Evolutionary conservation across 2,329 filamentous ascomycete genomes (phyloP), one percentile per base, ranked within the genome.

Genomic region (Aspergillus awamori): DNA sequence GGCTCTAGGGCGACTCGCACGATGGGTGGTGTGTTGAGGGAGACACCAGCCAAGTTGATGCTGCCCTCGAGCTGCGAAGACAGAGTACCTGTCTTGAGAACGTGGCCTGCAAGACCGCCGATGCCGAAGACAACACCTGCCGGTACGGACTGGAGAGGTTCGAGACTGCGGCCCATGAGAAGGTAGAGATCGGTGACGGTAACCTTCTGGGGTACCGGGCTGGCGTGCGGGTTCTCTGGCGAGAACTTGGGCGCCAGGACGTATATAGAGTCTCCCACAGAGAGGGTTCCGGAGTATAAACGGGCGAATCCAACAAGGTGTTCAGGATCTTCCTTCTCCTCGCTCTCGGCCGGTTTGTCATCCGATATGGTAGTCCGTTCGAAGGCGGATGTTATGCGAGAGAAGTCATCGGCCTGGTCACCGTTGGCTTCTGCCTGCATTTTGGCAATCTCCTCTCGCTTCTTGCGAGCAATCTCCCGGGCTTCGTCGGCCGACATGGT

Each of bases 111-210:
- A 1, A 99, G 85, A 2, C 95, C 95, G 33, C 89, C 92, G 58
- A 99, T 95, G 24, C 95, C 95, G 72, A 99, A 98, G 4, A 99
- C 90, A 7, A 96, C 93, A 47, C 95, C 95, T 0, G 95, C 94
- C 5, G 94, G 94, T 0, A 98, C 94, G 0, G 89, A 90, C 15
- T 87, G 85, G 0, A 99, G 84, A 1, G 89, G 85, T 72, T 98
- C 94, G 4, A 99, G 81, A 61, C 90, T 90, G 61, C 94, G 86
- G 30, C 95, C 95, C 95, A 99, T 99, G 57, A 99, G 87, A 74
- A 99, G 88, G 76, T 99, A 99, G 2, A 99, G 82, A 2, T 91
- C 91, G 15, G 89, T 93, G 54, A 99, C 88, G 0, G 87, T 94
- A 39, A 96, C 88, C 72, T 93, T 93, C 66, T 90, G 85, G 0